phyloP scores from a whole-genome alignment of 441 rosid species.

The Adansonia gregorii region DNA sequence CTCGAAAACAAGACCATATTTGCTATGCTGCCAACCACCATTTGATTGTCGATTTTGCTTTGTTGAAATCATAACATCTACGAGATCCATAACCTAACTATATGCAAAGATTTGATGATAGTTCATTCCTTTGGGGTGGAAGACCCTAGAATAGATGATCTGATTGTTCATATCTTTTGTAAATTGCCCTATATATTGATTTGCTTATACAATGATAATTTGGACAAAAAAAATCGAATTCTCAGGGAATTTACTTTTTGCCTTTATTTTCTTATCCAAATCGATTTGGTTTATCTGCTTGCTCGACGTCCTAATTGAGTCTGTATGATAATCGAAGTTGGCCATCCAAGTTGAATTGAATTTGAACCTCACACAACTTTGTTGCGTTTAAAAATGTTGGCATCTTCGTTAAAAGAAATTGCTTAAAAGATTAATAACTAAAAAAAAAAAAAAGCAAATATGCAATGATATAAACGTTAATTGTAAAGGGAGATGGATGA shows the following conservation, averaged over 20 bases:
- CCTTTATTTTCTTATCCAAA: neutral
- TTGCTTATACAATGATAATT: neutral
- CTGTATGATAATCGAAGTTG: too few species aligned
- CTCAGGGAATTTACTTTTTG: neutral
- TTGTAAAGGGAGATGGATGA: neutral
- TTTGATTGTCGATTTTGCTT: neutral
- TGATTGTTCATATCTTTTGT: constrained; percentile 29
- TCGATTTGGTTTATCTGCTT: too few species aligned
- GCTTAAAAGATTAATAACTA: neutral
- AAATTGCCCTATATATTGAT: constrained; percentile 26
- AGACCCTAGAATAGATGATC: neutral
- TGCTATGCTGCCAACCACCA: constrained; percentile 5
- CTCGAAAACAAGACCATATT: neutral
- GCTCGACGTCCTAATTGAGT: too few species aligned
- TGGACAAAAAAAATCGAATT: neutral
- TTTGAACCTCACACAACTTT: too few species aligned
- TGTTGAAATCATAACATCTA: neutral
- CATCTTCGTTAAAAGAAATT: too few species aligned
- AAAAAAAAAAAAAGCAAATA: neutral
- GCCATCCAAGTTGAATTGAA: too few species aligned
- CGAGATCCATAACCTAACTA: neutral
- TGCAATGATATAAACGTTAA: neutral
- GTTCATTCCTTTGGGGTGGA: neutral
- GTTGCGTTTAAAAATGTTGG: too few species aligned
- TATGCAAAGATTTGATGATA: neutral